Conservation (phyloP, 1,139 yeast genomes). For the Candida mesenterica region DNA sequence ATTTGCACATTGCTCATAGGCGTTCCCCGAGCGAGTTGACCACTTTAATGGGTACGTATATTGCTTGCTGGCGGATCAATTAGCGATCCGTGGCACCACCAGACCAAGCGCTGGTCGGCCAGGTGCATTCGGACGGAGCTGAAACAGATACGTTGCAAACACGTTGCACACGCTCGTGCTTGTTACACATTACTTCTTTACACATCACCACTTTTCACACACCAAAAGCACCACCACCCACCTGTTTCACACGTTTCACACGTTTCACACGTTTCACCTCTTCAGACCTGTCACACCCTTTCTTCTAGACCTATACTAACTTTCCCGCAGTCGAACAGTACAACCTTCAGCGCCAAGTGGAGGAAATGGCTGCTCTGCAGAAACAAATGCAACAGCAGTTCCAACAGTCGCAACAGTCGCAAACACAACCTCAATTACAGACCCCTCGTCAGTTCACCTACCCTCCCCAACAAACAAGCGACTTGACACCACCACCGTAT, state of each 20-base stretch:
- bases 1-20: constrained; percentile 87
- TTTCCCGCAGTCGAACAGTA: constrained; percentile 64
- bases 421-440: constrained; percentile 14
- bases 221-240: too few species aligned
- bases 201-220: too few species aligned
- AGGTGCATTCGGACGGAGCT: too few species aligned
- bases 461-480: constrained; percentile 14
- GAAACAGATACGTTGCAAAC: too few species aligned
- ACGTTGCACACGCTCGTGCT: too few species aligned
- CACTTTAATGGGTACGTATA: constrained; percentile 59
- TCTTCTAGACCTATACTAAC: constrained; percentile 9
- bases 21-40: constrained; percentile 93
- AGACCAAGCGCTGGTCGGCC: neutral
- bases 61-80: neutral
- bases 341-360: constrained; percentile 89
- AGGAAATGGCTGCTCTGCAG: constrained; percentile 87
- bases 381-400: constrained; percentile 74
- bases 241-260: too few species aligned
- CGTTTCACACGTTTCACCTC: too few species aligned
- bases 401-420: constrained; percentile 23
- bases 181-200: too few species aligned
- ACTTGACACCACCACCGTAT: constrained; percentile 29
- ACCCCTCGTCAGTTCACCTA: constrained; percentile 12
- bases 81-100: constrained; percentile 15
- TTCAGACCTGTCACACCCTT: neutral